Base-by-base conservation (phyloP, 139 green algal genomes). In the Auxenochlorella protothecoides region DNA sequence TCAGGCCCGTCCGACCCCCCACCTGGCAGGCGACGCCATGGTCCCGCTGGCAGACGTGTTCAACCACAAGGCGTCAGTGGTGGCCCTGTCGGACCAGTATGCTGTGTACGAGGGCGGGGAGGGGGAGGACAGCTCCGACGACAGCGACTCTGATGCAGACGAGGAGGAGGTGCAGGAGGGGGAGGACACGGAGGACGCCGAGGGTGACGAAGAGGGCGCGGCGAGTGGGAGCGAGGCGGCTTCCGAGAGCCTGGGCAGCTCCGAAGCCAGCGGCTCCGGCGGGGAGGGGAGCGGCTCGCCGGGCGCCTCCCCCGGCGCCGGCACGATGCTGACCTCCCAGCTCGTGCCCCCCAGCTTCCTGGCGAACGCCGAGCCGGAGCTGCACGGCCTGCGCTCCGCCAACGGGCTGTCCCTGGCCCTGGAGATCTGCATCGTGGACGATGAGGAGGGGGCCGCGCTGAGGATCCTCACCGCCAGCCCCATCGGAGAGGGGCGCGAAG, bases 1-100 rank as follows among this genome's bases (percentile, higher is more conserved):
- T 44, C 27, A 2, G 27, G 27, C 27, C 27, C 27, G 1, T 44
- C 27, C 27, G 27, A 44, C 27, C 27, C 27, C 27, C 27, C 27
- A 44, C 27, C 27, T 44, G 27, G 72, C 79, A 90, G 86, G 83
- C 54, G 78, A 87, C 59, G 78, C 81, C 3, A 79, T 93, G 82
- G 90, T 96, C 7, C 90, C 90, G 0, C 77, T 96, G 27, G 90
- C 90, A 2, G 90, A 96, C 73, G 80, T 90, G 6, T 96, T 96
- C 84, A 96, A 96, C 79, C 90, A 96, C 83, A 96, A 96, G 77
- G 82, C 81, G 0, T 69, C 79, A 8, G 56, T 88, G 3, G 88
- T 90, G 53, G 54, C 75, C 7, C 66, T 89, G 5, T 61, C 55
- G 9, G 53, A 56, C 4, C 71, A 59, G 12, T 83, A 83, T 61